Base-by-base conservation (phyloP, 148 eudicot species). In the Chenopodium formosanum region DNA sequence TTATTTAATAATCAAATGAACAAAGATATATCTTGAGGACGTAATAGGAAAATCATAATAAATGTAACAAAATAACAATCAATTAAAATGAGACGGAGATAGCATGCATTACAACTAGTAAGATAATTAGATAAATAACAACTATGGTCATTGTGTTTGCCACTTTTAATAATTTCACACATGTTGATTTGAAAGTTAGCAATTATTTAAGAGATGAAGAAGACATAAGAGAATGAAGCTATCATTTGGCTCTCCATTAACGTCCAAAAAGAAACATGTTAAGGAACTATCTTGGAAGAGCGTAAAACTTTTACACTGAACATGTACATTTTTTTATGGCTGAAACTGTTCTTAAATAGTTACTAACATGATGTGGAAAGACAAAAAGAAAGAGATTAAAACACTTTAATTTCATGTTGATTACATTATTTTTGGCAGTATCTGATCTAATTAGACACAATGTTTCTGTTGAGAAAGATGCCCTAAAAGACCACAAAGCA, bases 361-460 rank as follows among this genome's bases (percentile, higher is more conserved):
- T 53, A 47, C 23, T 56, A 13, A 52, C 67, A 56, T 70, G 68
- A 70, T 72, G 82, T 79, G 76, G 82, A 79, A 79, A 79, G 75
- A 53, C 16, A 32, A 5, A 79, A 9, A 34, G 44, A 58, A 50
- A 69, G 9, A 8, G 14, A 50, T 50, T 11, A 9, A 50, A 12
- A 16, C 53, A 13, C 53, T 9, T 50, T 50, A 50, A 40, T 44
- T 19, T 23, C 29, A 22, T 50, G 32, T 22, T 78, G 31, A 14
- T 29, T 31, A 2, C 12, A 22, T 16, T 70, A 71, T 2, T 40
- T 71, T 40, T 79, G 81, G 75, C 74, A 47, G 29, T 53, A 29
- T 77, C 65, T 60, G 79, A 7, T 50, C 12, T 60, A 23, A 27
- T 53, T 23, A 20, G 25, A 60, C 29, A 34, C 46, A 64, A n/a